Evolutionary conservation across 768 basidiomycete genomes (phyloP), one percentile per base, ranked within the genome.

Genomic region (Suillus variegatus): DNA sequence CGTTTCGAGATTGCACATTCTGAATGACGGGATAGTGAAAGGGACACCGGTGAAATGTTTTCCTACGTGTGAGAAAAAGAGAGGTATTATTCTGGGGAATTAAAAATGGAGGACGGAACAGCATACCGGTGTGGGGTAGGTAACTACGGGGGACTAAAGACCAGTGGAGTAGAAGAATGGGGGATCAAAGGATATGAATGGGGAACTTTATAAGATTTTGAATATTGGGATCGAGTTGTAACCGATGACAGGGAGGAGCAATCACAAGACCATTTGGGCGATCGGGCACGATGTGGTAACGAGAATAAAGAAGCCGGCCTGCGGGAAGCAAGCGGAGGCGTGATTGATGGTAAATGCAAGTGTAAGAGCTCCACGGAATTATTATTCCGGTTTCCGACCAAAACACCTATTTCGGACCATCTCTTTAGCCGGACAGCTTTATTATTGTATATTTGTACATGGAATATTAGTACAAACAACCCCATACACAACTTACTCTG

Each of bases 1-100:
- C 85, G 87, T 87, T 71, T 82, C 80, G 51, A 85, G 82, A 68
- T 83, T 84, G 76, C 86, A 87, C 86, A 87, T 87, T 67, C 61
- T 47, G 69, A 58, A 62, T 66, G 68, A 62, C 66, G 52, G 38
- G 65, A 63, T 38, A 49, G 54, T 40, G 55, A 62, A 32, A 63
- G 44, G 55, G 66, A 61, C 40, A 65, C 60, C 25, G 69, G 61
- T 25, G 63, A 61, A 64, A 67, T 40, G 44, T 51, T 8, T 54
- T 65, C 32, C 63, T 61, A 64, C 44, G n/a, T 36, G 49, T 20
- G 66, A 8, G 38, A 56, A 62, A 32, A 32, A 32, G 32, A 61
- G 54, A 35, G 20, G 7, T 1, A 43, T 49, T 16, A 43, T 40
- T 46, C 52, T 25, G 41, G 72, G 61, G 62, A 56, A 51, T 43